Evolutionary conservation across 345 rosid genomes (phyloP).

Genomic region (Populus deltoides): DNA sequence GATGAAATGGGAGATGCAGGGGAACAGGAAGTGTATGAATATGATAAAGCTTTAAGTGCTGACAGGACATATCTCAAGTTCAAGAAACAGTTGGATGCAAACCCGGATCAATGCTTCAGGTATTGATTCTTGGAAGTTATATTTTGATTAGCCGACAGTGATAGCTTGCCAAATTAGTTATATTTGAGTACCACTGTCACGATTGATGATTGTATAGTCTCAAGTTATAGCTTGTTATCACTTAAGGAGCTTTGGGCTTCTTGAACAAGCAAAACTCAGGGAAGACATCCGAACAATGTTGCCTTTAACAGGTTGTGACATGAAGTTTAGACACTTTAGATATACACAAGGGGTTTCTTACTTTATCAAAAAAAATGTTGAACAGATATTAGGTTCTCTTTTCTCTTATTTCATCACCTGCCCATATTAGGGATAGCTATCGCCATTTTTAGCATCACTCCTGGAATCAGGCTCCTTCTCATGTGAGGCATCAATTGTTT

Average conservation of each 20-base stretch:
- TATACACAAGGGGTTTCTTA: neutral
- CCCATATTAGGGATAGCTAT: too few species aligned
- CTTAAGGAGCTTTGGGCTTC: neutral
- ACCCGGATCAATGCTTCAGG: conserved; percentile 93
- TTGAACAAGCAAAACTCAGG: neutral
- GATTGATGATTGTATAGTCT: neutral
- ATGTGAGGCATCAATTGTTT: too few species aligned
- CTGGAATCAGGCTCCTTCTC: too few species aligned
- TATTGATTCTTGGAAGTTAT: conserved; percentile 17
- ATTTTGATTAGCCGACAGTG: neutral
- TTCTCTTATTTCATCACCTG: too few species aligned
- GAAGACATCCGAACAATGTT: neutral
- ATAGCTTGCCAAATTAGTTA: neutral
- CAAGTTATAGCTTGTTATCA: neutral
- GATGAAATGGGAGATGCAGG: conserved; percentile 53
- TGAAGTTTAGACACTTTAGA: neutral
- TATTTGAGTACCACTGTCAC: neutral
- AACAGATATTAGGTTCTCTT: too few species aligned
- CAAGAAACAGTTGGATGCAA: conserved; percentile 69
- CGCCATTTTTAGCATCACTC: too few species aligned
- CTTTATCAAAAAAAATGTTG: neutral
- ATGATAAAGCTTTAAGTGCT: conserved; percentile 72
- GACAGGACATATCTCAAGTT: conserved; percentile 91
- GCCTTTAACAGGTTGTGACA: neutral
- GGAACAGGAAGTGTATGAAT: conserved; percentile 75